Evolutionary conservation across 345 rosid species (phyloP), one percentile per base, ranked within the genome.

Genomic region (Hirschfeldia incana): DNA sequence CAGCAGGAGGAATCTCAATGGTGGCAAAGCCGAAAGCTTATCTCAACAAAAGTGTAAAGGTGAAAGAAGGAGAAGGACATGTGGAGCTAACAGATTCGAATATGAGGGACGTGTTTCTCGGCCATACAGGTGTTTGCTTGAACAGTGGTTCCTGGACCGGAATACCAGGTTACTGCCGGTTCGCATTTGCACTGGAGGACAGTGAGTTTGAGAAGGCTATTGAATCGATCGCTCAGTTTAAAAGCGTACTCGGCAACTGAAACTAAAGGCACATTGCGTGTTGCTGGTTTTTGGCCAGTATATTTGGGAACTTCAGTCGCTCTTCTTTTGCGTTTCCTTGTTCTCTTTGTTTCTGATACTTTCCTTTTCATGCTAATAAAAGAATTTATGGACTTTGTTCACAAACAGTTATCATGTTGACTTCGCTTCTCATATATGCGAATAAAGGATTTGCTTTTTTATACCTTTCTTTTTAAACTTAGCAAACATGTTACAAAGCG

Each of bases 141-240:
- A 94, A 92, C 84, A 83, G 97, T 10, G 86, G 95, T 51, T 76
- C 78, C 0, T 94, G 98, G 97, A 91, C 97, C 0, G 97, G 98
- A 70, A 85, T 92, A 21, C 97, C 93, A 0, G 95, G 94, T 66
- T 94, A 92, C 81, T 92, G 98, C 84, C 95, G 98, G 83, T 92
- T 94, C 83, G 78, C 92, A 0, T 33, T 89, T 62, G 98, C 95
- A 21, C 70, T 89, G 83, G 94, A 89, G 78, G 95, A 87, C 16
- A 73, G 76, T 13, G 91, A 91, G 67, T 92, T 94, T 53, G 91
- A 91, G 74, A 87, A 37, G 71, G 98, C 95, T 67, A 75, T 94
- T 87, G 83, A 82, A 66, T 89, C 90, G 79, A 84, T 94, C 12
- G 71, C 57, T 57, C 87, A 86, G 76, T 90, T 94, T 49, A 81